A percentile compares a stretch with the other conserved stretches of the same genome.
phyloP scores from a whole-genome alignment of 1,284 basidiomycete species.

The Tylopilus sp. region DNA sequence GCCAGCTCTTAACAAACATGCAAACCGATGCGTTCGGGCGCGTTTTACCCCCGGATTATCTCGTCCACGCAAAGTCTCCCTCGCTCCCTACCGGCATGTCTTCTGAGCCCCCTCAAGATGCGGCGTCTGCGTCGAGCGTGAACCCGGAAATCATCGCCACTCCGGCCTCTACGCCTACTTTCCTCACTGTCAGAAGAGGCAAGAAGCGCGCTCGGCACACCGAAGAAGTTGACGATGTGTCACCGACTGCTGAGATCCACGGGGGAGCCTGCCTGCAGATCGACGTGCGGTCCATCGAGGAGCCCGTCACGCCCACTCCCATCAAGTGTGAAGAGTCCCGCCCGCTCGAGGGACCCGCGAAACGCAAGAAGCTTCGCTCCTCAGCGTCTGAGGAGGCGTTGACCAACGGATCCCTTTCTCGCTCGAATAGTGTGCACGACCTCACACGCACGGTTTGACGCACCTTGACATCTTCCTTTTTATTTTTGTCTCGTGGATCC shows the following conservation, averaged over 20 bases:
- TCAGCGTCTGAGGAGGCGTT: background rate
- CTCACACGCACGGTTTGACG: background rate
- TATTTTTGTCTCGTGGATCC: background rate
- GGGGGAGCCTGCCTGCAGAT: background rate
- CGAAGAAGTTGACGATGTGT: conserved; percentile 7
- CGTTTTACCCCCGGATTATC: background rate
- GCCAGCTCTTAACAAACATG: background rate
- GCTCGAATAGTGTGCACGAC: conserved; percentile 8
- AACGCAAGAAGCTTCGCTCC: conserved; percentile 17
- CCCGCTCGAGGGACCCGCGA: conserved; percentile 7
- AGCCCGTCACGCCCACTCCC: conserved; percentile 2
- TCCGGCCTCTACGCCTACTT: conserved; percentile 7
- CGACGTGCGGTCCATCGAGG: background rate
- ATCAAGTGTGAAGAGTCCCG: conserved; percentile 4
- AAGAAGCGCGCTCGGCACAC: conserved; percentile 17
- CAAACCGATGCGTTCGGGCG: conserved; percentile 18
- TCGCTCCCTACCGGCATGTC: background rate
- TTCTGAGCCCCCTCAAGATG: background rate
- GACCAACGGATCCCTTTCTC: background rate
- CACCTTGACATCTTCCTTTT: background rate
- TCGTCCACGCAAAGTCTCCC: background rate
- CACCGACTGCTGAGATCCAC: background rate
- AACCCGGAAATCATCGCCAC: background rate
- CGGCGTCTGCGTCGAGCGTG: background rate
- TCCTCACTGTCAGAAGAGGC: conserved; percentile 9